phyloP scores from a whole-genome alignment of 1,284 basidiomycete species.

The Leccinum pachyderme region DNA sequence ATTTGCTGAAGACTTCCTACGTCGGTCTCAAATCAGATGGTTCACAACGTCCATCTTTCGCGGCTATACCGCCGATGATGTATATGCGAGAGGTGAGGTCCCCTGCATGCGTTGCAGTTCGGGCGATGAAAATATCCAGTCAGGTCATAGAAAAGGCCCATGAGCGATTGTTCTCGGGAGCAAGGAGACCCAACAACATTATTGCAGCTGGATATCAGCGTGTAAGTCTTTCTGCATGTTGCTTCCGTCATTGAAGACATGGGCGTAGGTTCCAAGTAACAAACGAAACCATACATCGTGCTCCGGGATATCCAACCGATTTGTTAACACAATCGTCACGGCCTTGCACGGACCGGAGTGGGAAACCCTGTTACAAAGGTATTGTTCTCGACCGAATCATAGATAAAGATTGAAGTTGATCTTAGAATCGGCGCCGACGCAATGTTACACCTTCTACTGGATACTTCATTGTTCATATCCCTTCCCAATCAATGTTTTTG shows the following conservation, averaged over 20 bases:
- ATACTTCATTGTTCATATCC: slow-evolving; percentile 69
- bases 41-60: slow-evolving; percentile 26
- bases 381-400: slow-evolving; percentile 10
- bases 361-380: slow-evolving; percentile 65
- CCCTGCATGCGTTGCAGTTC: neutral
- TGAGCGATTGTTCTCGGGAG: slow-evolving; percentile 45
- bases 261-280: slow-evolving; percentile 16
- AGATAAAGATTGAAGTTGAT: slow-evolving; percentile 1
- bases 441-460: slow-evolving; percentile 71
- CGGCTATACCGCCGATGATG: slow-evolving; percentile 39
- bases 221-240: slow-evolving; percentile 36
- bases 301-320: slow-evolving; percentile 53
- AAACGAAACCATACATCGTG: slow-evolving; percentile 23
- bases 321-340: slow-evolving; percentile 74
- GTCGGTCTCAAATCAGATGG: slow-evolving; percentile 37
- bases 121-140: neutral
- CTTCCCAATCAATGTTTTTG: slow-evolving; percentile 79
- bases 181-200: slow-evolving; percentile 49
- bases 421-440: slow-evolving; percentile 67
- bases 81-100: slow-evolving; percentile 55
- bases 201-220: slow-evolving; percentile 65
- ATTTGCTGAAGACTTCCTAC: slow-evolving; percentile 45
- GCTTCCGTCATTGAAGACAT: neutral
- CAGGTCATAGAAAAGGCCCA: slow-evolving; percentile 64
- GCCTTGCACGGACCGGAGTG: slow-evolving; percentile 65